These are phyloP conservation scores for Mollisiaceae sp. DNA, from an alignment of 2,329 filamentous ascomycete species.

Conservation along the genomic window DNA sequence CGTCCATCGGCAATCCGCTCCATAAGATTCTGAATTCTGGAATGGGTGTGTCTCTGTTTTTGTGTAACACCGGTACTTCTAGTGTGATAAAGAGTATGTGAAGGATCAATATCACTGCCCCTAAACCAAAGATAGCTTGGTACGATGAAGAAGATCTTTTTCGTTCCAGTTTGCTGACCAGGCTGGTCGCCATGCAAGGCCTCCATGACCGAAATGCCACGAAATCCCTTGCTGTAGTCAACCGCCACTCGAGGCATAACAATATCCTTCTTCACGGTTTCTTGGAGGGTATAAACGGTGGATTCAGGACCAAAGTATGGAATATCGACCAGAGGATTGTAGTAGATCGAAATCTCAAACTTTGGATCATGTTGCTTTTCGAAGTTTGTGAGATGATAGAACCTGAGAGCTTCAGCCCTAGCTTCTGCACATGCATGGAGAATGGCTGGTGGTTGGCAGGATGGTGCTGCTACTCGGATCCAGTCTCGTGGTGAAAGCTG, in stretches of 20 bases:
- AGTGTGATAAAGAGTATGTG: not conserved
- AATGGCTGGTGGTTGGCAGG: not conserved
- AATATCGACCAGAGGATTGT: not conserved
- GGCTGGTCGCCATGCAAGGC: not conserved
- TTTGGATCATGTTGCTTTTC: not conserved
- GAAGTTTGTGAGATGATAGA: not conserved
- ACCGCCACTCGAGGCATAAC: not conserved
- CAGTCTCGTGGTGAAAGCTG: not conserved
- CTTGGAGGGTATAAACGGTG: not conserved
- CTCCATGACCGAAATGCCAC: not conserved
- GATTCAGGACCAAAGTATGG: not conserved
- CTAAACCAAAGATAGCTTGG: not conserved
- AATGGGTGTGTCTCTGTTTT: not conserved
- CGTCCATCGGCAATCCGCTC: not conserved
- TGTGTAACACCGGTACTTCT: not conserved
- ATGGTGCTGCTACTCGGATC: not conserved
- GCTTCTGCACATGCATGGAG: not conserved
- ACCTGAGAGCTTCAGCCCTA: not conserved
- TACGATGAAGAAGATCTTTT: not conserved
- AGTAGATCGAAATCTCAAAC: not conserved
- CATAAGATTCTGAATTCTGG: not conserved
- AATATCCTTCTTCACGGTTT: not conserved
- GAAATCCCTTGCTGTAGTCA: not conserved
- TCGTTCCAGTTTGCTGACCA: not conserved
- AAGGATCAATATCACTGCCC: not conserved